Evolutionary conservation across 1,139 yeast species (phyloP).

Genomic region (Blastobotrys indianensis): DNA sequence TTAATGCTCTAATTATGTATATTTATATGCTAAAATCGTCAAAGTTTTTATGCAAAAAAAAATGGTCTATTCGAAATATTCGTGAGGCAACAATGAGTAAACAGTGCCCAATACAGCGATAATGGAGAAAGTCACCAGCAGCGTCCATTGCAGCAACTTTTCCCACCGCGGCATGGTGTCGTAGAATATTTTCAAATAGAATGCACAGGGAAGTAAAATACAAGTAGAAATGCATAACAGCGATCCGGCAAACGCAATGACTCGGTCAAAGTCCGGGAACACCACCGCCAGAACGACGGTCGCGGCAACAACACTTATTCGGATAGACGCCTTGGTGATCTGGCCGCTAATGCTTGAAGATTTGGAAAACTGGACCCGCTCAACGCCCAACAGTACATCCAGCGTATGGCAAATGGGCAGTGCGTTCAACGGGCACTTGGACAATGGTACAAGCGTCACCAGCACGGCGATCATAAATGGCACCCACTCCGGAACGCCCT

Average conservation of each 20-base stretch:
- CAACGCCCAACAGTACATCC: constrained; percentile 41
- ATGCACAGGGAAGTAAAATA: constrained; percentile 66
- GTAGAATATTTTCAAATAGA: constrained; percentile 56
- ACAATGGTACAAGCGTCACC: constrained; percentile 77
- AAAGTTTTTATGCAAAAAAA: neutral
- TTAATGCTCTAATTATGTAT: neutral
- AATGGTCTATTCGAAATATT: neutral
- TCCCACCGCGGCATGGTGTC: constrained; percentile 41
- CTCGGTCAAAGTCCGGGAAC: constrained; percentile 72
- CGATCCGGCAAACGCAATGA: constrained; percentile 79
- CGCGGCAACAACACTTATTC: constrained; percentile 38
- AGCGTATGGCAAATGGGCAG: constrained; percentile 77
- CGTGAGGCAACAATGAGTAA: constrained; percentile 25
- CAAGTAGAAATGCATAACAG: constrained; percentile 78
- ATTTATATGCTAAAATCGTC: neutral
- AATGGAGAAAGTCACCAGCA: constrained; percentile 35
- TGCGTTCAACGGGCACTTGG: constrained; percentile 82
- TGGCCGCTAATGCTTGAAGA: constrained; percentile 2
- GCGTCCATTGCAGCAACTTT: constrained; percentile 38
- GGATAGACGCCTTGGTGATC: constrained; percentile 24
- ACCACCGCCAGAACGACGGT: constrained; percentile 50
- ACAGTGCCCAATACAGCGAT: constrained; percentile 33
- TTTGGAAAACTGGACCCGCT: constrained; percentile 10
- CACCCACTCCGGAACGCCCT: constrained; percentile 68
- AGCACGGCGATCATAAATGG: constrained; percentile 59